These are phyloP conservation scores for Sequoia sempervirens DNA, from an alignment of 75 land plant genomes.

Conservation along the genomic window DNA sequence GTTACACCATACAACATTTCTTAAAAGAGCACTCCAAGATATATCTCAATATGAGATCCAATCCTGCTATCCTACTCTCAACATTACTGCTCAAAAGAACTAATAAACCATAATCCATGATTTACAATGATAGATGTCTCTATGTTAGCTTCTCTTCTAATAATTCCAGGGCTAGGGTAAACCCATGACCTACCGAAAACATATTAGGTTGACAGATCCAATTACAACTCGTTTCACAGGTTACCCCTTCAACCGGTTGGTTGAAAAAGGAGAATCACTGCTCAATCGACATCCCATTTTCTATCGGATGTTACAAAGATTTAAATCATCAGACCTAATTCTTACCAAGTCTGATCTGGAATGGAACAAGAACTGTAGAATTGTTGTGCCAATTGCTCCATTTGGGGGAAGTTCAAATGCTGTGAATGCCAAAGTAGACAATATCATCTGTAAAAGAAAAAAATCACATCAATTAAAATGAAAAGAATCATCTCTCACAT, in stretches of 20 bases:
- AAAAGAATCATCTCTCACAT: not conserved
- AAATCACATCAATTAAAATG: not conserved
- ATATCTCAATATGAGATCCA: not conserved
- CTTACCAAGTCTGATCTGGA: constrained; percentile 90
- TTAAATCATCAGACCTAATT: not conserved
- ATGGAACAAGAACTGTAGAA: constrained; percentile 81
- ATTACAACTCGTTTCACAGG: not conserved
- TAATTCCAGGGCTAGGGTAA: not conserved
- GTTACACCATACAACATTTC: not conserved
- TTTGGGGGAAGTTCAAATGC: constrained; percentile 99
- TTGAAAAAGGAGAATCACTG: not conserved
- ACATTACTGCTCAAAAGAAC: too few relatives aligned
- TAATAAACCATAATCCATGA: not conserved
- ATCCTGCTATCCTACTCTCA: not conserved
- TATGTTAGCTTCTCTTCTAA: not conserved
- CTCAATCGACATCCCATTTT: not conserved
- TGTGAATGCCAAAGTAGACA: constrained; percentile 94
- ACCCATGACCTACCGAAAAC: not conserved
- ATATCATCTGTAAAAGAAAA: constrained; percentile 52
- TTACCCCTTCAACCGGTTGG: not conserved
- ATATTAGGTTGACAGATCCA: not conserved
- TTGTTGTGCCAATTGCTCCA: constrained; percentile 88
- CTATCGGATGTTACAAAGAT: not conserved
- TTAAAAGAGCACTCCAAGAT: not conserved
- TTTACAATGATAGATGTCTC: not conserved